Conservation (phyloP, 1,284 basidiomycete species). For the Trichosporon sp. region DNA sequence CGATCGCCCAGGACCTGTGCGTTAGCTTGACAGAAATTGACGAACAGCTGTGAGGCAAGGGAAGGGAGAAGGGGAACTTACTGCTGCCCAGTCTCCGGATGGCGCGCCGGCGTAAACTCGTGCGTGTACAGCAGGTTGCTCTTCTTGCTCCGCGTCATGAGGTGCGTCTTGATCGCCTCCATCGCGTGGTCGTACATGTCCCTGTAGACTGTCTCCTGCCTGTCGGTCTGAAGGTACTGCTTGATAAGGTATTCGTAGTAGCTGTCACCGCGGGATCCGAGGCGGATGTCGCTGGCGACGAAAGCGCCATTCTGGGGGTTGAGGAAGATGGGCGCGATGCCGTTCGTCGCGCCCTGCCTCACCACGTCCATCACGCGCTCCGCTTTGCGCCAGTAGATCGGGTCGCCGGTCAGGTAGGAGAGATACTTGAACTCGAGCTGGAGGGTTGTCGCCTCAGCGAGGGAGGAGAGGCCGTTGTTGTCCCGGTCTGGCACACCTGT, state of each 20-base stretch:
- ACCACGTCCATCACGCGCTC: conserved; percentile 57
- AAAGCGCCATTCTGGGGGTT: conserved; percentile 65
- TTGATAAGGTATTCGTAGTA: conserved; percentile 93
- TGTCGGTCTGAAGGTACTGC: conserved; percentile 56
- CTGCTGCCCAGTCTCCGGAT: conserved; percentile 34
- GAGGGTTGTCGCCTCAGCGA: conserved; percentile 76
- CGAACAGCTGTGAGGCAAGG: no score
- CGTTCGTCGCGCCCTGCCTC: conserved; percentile 48
- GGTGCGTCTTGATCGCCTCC: conserved; percentile 67
- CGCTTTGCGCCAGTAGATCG: conserved; percentile 71
- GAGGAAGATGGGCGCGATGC: conserved; percentile 79
- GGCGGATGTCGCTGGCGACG: conserved; percentile 67
- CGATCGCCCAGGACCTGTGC: conserved; percentile 60
- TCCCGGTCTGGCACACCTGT: conserved; percentile 62
- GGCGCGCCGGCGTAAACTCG: conserved; percentile 57
- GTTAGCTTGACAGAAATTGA: not conserved
- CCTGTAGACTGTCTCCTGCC: conserved; percentile 71
- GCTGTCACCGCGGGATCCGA: conserved; percentile 89
- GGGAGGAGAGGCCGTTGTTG: conserved; percentile 64
- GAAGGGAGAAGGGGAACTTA: no score
- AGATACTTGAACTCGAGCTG: conserved; percentile 89
- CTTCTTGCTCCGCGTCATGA: conserved; percentile 61
- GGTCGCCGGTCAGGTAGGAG: conserved; percentile 69
- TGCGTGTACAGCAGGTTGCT: conserved; percentile 68
- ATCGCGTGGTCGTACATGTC: conserved; percentile 85